Evolutionary conservation across 768 basidiomycete species (phyloP).

Genomic region (Baorangia bicolor): DNA sequence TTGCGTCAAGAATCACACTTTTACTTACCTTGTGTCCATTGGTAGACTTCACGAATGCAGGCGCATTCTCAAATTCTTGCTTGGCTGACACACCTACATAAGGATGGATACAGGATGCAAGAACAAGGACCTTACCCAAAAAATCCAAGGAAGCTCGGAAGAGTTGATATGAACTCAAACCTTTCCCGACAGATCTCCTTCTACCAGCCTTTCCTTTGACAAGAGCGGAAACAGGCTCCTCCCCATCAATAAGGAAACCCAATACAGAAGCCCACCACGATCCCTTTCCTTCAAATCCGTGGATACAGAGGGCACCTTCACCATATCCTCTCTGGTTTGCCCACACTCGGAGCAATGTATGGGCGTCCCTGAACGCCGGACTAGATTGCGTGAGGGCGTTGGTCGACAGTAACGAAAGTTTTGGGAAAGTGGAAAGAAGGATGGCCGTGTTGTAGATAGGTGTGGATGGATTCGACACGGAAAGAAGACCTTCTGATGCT

Average conservation of each 20-base stretch:
- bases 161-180: conserved; percentile 87
- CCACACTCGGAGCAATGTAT: conserved; percentile 86
- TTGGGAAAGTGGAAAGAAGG: conserved; percentile 43
- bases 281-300: conserved; percentile 70
- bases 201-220: conserved; percentile 29
- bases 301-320: conserved; percentile 55
- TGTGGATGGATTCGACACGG: conserved; percentile 46
- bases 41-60: conserved; percentile 57
- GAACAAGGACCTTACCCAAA: conserved; percentile 51
- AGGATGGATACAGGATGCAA: background rate
- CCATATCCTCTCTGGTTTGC: conserved; percentile 82
- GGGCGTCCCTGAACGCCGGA: conserved; percentile 68
- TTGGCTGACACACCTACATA: conserved; percentile 48
- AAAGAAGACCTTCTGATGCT: conserved; percentile 6
- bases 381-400: conserved; percentile 50
- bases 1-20: background rate
- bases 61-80: conserved; percentile 59
- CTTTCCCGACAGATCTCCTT: conserved; percentile 67
- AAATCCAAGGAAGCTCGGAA: conserved; percentile 85
- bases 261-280: conserved; percentile 68
- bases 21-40: conserved; percentile 53
- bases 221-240: conserved; percentile 42
- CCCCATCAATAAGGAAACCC: conserved; percentile 62
- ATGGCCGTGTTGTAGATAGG: conserved; percentile 81
- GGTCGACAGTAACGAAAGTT: conserved; percentile 40